Percentiles rank a stretch among this genome's conserved stretches.
Conservation (phyloP, 768 basidiomycete genomes). For the Pleurotus tuber-regium region DNA sequence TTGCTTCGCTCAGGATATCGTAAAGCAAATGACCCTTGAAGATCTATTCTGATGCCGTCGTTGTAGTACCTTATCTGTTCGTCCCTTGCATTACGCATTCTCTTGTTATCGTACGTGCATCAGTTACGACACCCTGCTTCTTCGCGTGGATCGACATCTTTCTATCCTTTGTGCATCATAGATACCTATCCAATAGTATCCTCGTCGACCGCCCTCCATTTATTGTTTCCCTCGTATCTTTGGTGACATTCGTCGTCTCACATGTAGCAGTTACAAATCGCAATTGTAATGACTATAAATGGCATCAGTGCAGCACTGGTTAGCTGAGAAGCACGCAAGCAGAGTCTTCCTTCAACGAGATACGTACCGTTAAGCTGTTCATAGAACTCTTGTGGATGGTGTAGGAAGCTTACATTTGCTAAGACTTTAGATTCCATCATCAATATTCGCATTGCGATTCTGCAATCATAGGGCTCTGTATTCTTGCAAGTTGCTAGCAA, state of each 20-base stretch:
- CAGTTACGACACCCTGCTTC: not conserved
- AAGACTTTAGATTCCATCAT: not conserved
- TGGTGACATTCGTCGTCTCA: not conserved
- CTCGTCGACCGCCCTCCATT: too few species aligned
- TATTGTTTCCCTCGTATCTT: too few species aligned
- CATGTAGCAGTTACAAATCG: constrained; percentile 3
- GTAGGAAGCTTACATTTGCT: too few species aligned
- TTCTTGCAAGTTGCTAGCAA: too few species aligned
- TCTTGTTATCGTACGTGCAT: constrained; percentile 11
- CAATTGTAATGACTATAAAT: constrained; percentile 5
- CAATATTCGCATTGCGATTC: not conserved
- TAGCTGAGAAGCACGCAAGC: too few species aligned
- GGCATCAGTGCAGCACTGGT: not conserved
- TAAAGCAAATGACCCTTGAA: constrained; percentile 98
- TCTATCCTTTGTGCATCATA: not conserved
- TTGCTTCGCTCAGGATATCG: constrained; percentile 72
- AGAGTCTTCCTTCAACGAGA: too few species aligned
- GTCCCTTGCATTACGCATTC: constrained; percentile 10
- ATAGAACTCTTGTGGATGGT: too few species aligned
- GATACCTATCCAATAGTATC: constrained; percentile 2
- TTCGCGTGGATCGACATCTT: not conserved
- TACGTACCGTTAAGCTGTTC: too few species aligned
- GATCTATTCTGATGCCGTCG: constrained; percentile 71
- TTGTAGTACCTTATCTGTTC: constrained; percentile 9
- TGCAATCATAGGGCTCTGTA: not conserved